Evolutionary conservation across 768 basidiomycete genomes (phyloP).

Genomic region (Boletus pseudo-olivaceus): DNA sequence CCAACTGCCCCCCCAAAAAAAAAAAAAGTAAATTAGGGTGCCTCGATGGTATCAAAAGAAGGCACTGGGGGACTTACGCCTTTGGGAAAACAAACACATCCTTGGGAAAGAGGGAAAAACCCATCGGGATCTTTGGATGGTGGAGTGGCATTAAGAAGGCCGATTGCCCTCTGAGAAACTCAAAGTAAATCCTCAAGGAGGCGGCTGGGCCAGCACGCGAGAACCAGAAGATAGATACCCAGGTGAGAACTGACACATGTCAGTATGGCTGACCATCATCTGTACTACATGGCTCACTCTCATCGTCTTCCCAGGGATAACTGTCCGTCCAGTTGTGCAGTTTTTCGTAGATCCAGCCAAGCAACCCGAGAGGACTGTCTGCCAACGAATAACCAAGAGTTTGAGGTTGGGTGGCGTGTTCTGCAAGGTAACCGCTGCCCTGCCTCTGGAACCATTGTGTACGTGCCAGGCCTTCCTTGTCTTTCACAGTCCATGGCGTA

Average conservation of each 20-base stretch:
- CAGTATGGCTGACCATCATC: not conserved
- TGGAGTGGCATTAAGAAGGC: rapidly evolving
- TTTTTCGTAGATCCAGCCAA: constrained; percentile 56
- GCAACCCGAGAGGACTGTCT: constrained; percentile 54
- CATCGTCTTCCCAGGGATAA: constrained; percentile 58
- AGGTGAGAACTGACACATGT: constrained; percentile 46
- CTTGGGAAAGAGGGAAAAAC: constrained; percentile 50
- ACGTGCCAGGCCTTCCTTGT: constrained; percentile 23
- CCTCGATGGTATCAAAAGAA: not conserved
- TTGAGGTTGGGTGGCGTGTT: constrained; percentile 45
- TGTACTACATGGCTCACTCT: constrained; percentile 34
- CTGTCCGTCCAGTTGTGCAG: constrained; percentile 46
- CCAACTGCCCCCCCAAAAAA: constrained; percentile 39
- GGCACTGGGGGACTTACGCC: constrained; percentile 30
- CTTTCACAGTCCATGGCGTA: constrained; percentile 26
- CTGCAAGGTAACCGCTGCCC: constrained; percentile 30
- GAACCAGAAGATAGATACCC: constrained; percentile 59
- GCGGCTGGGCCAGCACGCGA: constrained; percentile 57
- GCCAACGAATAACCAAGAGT: constrained; percentile 52
- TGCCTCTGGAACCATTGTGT: constrained; percentile 12
- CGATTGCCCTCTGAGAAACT: constrained; percentile 21
- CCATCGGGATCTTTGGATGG: constrained; percentile 39
- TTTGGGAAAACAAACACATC: constrained; percentile 38
- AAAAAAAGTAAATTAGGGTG: not conserved
- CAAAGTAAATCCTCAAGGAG: constrained; percentile 58